Evolutionary conservation across 306 rosid species (phyloP), one percentile per base, ranked within the genome.

Genomic region (Potentilla sterilis): DNA sequence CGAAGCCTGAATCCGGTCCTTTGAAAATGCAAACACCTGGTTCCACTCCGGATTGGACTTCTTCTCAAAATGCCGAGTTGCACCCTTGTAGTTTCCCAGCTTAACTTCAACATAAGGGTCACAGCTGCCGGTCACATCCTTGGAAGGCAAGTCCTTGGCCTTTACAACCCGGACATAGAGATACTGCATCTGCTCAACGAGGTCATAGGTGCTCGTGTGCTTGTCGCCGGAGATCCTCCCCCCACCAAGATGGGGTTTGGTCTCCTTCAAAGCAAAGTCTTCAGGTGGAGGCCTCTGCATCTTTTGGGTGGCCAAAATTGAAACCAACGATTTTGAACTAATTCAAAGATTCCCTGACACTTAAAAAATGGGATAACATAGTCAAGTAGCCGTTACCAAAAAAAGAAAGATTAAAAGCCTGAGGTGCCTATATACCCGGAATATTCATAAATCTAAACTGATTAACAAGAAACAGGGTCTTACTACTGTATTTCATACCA

Each of bases 121-220:
- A 77, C 96, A 92, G 75, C 98, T 94, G 0, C 98, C 98, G 9
- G 96, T 90, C 43, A 86, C 96, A 85, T 94, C 98, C 78, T 90
- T 94, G 1, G 66, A 66, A 8, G 98, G 98, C 12, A 94, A 70
- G 55, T 94, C 98, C 86, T 79, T 94, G 0, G 98, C 98, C 70
- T 94, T 94, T 42, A 88, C 95, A 78, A 92, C 98, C 74, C 97
- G 87, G 13, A 94, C 98, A 68, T 94, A 94, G 75, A 94, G 98
- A 77, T 94, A 94, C 79, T 94, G 98, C 98, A 94, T 94, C 84
- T 94, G 98, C 96, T 94, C 98, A 40, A 94, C 98, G 16, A 94
- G 96, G 38, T 94, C 98, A 90, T 94, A 94, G 12, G 98, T 94
- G 86, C 96, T 94, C 2, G 96, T 88, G 38, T 83, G 92, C 80